phyloP scores from a whole-genome alignment of 2,329 filamentous ascomycete genomes.

The Cladophialophora exuberans region DNA sequence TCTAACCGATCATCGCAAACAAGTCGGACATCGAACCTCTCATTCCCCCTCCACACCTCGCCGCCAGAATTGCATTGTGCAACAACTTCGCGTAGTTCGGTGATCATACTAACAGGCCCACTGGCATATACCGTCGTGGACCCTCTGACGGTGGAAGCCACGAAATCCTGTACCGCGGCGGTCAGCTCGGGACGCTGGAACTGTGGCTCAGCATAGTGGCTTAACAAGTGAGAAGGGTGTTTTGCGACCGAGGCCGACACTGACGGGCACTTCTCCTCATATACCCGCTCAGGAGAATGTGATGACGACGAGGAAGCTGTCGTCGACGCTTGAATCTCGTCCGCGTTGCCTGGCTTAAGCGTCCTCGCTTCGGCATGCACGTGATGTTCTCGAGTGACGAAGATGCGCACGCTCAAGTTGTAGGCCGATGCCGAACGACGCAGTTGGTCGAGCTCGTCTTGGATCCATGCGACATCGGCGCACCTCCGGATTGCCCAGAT shows the following conservation, averaged over 20 bases:
- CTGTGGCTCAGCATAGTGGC: slow-evolving; percentile 35
- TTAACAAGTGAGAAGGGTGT: slow-evolving; percentile 18
- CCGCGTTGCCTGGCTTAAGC: slow-evolving; percentile 1
- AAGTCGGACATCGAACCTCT: slow-evolving; percentile 59
- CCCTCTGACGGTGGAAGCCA: slow-evolving; percentile 50
- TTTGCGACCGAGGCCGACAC: too few relatives aligned
- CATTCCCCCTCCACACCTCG: slow-evolving; percentile 62
- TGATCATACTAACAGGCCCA: slow-evolving; percentile 63
- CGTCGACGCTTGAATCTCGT: slow-evolving; percentile 29
- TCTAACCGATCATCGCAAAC: slow-evolving; percentile 64
- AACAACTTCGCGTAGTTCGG: slow-evolving; percentile 59
- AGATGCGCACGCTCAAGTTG: slow-evolving; percentile 59
- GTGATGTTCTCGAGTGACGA: slow-evolving; percentile 58
- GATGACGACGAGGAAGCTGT: slow-evolving; percentile 10
- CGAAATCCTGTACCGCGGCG: slow-evolving; percentile 54
- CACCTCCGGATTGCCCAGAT: slow-evolving; percentile 65
- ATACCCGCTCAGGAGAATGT: neutral
- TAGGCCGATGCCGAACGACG: slow-evolving; percentile 43
- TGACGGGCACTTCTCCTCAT: neutral
- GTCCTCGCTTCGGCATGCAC: neutral
- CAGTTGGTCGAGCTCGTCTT: slow-evolving; percentile 58
- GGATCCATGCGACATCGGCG: slow-evolving; percentile 62
- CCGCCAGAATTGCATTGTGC: slow-evolving; percentile 56
- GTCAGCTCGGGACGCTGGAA: slow-evolving; percentile 52
- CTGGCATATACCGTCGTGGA: slow-evolving; percentile 63